Conservation (phyloP, 2,329 filamentous ascomycete species). For the Fusarium sp. region DNA sequence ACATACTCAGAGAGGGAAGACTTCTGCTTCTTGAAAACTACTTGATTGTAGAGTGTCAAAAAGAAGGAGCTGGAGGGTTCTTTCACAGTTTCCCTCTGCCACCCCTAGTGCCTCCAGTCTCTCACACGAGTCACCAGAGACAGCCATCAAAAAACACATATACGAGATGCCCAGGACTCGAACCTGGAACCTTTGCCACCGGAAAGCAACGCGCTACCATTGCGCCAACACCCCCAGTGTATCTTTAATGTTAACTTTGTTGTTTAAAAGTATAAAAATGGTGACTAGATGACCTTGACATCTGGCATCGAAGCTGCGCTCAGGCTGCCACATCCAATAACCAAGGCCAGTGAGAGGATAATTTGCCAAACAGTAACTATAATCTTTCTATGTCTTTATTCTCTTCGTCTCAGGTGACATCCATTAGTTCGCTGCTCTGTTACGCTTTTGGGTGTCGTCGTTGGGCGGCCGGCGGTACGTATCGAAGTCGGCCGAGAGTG, state of each 20-base stretch:
- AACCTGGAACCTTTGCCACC: conserved; percentile 50
- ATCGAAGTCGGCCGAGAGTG: not conserved
- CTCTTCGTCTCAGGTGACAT: fast-evolving
- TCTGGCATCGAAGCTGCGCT: too few species aligned
- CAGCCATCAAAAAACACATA: not conserved
- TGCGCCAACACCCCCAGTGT: conserved; percentile 33
- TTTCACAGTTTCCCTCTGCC: too few species aligned
- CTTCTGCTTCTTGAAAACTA: too few species aligned
- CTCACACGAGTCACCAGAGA: too few species aligned
- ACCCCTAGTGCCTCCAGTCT: too few species aligned
- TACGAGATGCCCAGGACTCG: conserved; percentile 46
- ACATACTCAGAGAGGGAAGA: too few species aligned
- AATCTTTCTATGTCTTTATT: not conserved
- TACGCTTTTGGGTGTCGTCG: not conserved
- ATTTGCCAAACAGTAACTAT: too few species aligned
- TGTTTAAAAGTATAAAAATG: not conserved
- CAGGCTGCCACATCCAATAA: not conserved
- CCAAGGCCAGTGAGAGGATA: too few species aligned
- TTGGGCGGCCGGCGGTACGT: not conserved
- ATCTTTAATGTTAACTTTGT: too few species aligned
- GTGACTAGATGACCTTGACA: too few species aligned
- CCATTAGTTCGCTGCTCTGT: fast-evolving
- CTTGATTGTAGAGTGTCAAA: too few species aligned
- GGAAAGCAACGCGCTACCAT: conserved; percentile 47
- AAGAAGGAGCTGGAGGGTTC: too few species aligned